These are phyloP conservation scores for Amanita brunnescens DNA, from an alignment of 768 basidiomycete genomes.

Conservation along the genomic window DNA sequence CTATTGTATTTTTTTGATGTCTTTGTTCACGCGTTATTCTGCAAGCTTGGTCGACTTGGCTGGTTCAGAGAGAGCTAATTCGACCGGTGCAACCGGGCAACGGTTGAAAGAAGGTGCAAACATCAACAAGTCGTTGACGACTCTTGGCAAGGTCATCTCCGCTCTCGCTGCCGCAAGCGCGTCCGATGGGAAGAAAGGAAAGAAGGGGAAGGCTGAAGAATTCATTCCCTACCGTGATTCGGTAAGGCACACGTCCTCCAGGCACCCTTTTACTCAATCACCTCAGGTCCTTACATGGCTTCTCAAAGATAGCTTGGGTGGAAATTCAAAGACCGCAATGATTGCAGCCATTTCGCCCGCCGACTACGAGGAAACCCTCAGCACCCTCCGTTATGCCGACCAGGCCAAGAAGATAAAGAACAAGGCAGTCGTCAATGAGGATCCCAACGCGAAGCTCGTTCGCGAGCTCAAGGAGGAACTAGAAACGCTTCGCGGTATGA, in stretches of 20 bases:
- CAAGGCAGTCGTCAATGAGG: conserved; percentile 98
- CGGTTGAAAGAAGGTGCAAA: conserved; percentile 96
- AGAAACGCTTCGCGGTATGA: conserved; percentile 76
- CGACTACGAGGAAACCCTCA: conserved; percentile 95
- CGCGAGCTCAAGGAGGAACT: conserved; percentile 98
- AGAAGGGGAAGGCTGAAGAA: conserved; percentile 85
- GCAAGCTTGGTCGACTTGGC: conserved; percentile 90
- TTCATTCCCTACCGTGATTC: conserved; percentile 98
- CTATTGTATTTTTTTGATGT: not conserved
- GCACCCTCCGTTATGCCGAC: conserved; percentile 95
- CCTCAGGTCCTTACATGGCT: conserved; percentile 91
- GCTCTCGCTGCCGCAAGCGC: conserved; percentile 70
- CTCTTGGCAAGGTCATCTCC: conserved; percentile 96
- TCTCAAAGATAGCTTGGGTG: conserved; percentile 94
- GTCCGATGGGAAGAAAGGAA: conserved; percentile 68
- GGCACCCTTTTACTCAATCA: not conserved
- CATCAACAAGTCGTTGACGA: conserved; percentile 98
- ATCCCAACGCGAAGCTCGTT: conserved; percentile 98
- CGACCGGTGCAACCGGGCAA: conserved; percentile 94
- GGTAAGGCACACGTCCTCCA: conserved; percentile 36
- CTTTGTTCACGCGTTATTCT: conserved; percentile 6
- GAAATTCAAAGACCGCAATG: conserved; percentile 98
- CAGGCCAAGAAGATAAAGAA: conserved; percentile 99
- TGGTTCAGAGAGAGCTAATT: conserved; percentile 94
- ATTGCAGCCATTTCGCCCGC: conserved; percentile 99